Evolutionary conservation across 306 rosid species (phyloP).

Genomic region (Acacia confusa): DNA sequence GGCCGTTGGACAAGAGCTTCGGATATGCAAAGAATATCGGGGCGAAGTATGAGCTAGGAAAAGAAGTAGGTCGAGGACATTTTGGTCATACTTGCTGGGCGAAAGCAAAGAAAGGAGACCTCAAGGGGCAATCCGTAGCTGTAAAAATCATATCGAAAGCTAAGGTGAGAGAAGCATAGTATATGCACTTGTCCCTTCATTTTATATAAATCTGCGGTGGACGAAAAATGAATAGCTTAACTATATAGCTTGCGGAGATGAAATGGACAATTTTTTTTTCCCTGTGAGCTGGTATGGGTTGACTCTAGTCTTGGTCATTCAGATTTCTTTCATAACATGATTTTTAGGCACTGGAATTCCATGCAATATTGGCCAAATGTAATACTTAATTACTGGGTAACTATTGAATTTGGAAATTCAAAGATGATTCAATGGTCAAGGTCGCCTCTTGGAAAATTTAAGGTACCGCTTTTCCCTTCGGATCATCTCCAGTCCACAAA

Average conservation of each 20-base stretch:
- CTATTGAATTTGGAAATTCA: conserved; percentile 18
- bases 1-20: conserved; percentile 81
- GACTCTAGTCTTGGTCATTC: conserved; percentile 37
- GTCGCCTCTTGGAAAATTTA: conserved; percentile 9
- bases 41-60: conserved; percentile 83
- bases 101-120: conserved; percentile 81
- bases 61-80: conserved; percentile 96
- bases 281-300: conserved; percentile 27
- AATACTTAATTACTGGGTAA: conserved; percentile 1
- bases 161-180: conserved; percentile 53
- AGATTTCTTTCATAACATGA: conserved; percentile 15
- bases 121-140: conserved; percentile 83
- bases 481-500: neutral
- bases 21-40: conserved; percentile 84
- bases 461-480: conserved; percentile 14
- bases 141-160: conserved; percentile 94
- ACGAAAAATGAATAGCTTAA: neutral
- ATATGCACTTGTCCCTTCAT: neutral
- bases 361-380: conserved; percentile 13
- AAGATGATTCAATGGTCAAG: conserved; percentile 10
- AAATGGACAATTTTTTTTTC: conserved; percentile 12
- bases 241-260: conserved; percentile 4
- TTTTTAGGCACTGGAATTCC: conserved; percentile 23
- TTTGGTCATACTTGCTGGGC: conserved; percentile 97
- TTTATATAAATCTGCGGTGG: neutral